These are phyloP conservation scores for Hymenoscyphus linearis DNA, from an alignment of 2,329 filamentous ascomycete species.

Conservation along the genomic window DNA sequence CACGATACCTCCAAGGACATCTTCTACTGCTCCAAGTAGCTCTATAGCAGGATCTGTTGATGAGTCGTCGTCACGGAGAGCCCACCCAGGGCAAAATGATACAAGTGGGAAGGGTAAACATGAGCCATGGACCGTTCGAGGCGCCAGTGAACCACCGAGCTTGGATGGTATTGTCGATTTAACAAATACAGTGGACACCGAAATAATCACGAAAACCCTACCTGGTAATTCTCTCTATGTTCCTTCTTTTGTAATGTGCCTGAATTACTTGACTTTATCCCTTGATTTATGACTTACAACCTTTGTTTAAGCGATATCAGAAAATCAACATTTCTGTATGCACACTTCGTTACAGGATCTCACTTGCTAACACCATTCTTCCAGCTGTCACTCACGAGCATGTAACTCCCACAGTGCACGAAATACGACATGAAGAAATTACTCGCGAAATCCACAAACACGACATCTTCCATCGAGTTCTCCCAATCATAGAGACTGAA, in stretches of 20 bases:
- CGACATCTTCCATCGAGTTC: conserved; percentile 45
- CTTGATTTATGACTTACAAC: too few species aligned
- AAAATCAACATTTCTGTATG: not conserved
- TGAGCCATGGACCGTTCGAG: conserved; percentile 11
- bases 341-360: not conserved
- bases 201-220: conserved; percentile 23
- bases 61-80: not conserved
- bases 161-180: conserved; percentile 27
- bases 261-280: too few species aligned
- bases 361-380: conserved; percentile 18
- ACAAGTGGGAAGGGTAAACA: conserved; percentile 5
- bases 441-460: conserved; percentile 50
- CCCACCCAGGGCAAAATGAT: conserved; percentile 1
- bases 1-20: not conserved
- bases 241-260: conserved; percentile 11
- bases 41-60: not conserved
- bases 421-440: conserved; percentile 43
- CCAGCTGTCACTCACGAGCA: conserved; percentile 46
- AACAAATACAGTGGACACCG: conserved; percentile 27
- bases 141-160: conserved; percentile 14
- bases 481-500: conserved; percentile 48
- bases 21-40: not conserved
- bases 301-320: not conserved
- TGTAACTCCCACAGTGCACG: conserved; percentile 38
- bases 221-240: conserved; percentile 25